Evolutionary conservation across 2,329 filamentous ascomycete genomes (phyloP).

Genomic region (Biscogniauxia mediterranea): DNA sequence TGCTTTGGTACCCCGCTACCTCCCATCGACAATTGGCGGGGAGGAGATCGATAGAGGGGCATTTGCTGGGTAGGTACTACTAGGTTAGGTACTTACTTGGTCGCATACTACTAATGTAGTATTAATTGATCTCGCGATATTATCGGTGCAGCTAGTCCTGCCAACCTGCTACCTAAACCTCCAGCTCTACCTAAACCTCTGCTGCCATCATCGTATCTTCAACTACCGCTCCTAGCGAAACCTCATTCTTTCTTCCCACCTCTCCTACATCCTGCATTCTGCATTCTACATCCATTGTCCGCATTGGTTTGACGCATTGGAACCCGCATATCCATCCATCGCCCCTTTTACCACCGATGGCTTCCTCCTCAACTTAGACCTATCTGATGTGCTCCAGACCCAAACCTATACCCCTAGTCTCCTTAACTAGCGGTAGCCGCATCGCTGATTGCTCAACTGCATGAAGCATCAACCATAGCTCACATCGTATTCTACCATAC

Average conservation of each 20-base stretch:
- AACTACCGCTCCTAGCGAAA: not conserved
- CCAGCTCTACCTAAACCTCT: not conserved
- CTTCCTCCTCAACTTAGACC: not conserved
- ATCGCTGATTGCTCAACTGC: not conserved
- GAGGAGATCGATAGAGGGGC: slow-evolving; percentile 3
- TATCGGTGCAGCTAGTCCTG: not conserved
- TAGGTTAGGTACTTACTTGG: too few relatives aligned
- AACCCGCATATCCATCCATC: not conserved
- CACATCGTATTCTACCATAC: too few relatives aligned
- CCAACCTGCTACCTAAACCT: too few relatives aligned
- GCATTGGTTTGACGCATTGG: not conserved
- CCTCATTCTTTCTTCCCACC: not conserved
- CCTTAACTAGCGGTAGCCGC: not conserved
- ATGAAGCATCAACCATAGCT: too few relatives aligned
- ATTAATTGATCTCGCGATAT: not conserved
- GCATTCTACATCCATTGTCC: not conserved
- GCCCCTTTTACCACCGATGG: not conserved
- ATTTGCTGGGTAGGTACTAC: not conserved
- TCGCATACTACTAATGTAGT: not conserved
- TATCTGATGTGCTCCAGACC: not conserved
- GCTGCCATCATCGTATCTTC: not conserved
- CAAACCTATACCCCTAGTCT: not conserved
- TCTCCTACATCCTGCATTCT: not conserved
- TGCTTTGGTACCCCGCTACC: not conserved
- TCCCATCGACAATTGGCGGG: not conserved